Conservation (phyloP, 2,329 filamentous ascomycete genomes). For the Neonectria punicea region DNA sequence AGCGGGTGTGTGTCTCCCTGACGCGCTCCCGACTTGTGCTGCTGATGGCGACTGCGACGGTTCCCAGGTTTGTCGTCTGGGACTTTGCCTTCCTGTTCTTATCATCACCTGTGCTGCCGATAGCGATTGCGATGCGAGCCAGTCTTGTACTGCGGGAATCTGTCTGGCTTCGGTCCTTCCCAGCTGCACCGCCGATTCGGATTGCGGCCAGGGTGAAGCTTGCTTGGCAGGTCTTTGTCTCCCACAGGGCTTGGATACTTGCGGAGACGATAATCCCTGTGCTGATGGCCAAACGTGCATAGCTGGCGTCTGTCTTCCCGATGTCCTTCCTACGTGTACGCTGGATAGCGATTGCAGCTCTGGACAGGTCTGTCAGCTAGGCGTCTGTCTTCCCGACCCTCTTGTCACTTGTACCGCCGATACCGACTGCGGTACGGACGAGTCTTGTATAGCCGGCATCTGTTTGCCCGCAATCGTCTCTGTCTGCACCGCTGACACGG, state of each 20-base stretch:
- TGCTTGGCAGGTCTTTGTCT: conserved; percentile 10
- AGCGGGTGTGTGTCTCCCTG: conserved; percentile 6
- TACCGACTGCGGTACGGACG: conserved; percentile 1
- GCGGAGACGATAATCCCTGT: background rate
- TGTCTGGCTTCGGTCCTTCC: conserved; percentile 3
- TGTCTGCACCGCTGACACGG: background rate
- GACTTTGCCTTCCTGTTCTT: background rate
- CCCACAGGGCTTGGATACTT: background rate
- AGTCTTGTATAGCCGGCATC: conserved; percentile 1
- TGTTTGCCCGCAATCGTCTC: background rate
- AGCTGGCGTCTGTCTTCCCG: conserved; percentile 13
- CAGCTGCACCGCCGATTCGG: background rate
- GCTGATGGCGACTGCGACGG: background rate
- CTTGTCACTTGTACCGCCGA: background rate
- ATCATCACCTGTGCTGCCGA: background rate
- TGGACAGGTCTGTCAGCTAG: conserved; percentile 3
- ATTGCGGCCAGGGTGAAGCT: background rate
- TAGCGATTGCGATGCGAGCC: background rate
- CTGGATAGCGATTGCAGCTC: background rate
- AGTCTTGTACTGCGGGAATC: conserved; percentile 5
- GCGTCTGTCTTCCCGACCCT: conserved; percentile 4
- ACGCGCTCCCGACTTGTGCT: background rate
- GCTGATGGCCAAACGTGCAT: conserved; percentile 3
- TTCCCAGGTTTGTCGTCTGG: background rate
- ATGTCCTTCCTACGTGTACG: background rate